phyloP scores from a whole-genome alignment of 225 moss, liverwort and hornwort species.

The Polytrichum commune region DNA sequence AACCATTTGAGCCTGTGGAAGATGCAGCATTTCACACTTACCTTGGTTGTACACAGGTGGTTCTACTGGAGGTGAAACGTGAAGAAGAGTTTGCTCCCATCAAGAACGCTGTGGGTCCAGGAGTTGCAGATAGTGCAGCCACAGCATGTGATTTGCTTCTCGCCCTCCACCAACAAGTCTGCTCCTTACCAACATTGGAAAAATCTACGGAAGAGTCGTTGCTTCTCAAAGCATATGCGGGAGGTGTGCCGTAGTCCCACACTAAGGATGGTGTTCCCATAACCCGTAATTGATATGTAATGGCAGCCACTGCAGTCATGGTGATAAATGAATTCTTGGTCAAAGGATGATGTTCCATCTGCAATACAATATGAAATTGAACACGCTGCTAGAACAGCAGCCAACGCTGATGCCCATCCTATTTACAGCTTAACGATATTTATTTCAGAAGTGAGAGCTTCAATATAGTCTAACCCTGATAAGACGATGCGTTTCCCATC shows the following conservation, averaged over 20 bases:
- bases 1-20: too few relatives aligned
- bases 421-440: too few relatives aligned
- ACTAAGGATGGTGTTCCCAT: neutral
- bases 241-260: conserved; percentile 14
- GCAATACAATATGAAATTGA: too few relatives aligned
- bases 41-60: conserved; percentile 43
- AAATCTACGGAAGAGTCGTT: conserved; percentile 21
- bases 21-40: neutral
- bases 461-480: too few relatives aligned
- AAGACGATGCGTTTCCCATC: too few relatives aligned
- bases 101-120: conserved; percentile 72
- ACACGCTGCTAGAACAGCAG: too few relatives aligned
- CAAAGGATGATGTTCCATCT: too few relatives aligned
- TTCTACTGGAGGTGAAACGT: conserved; percentile 71
- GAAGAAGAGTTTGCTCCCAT: conserved; percentile 95
- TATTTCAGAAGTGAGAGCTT: too few relatives aligned
- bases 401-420: too few relatives aligned
- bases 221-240: conserved; percentile 50
- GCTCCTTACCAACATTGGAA: conserved; percentile 7
- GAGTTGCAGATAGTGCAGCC: conserved; percentile 60
- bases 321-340: too few relatives aligned
- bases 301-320: too few relatives aligned
- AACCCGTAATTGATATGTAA: too few relatives aligned
- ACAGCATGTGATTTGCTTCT: conserved; percentile 67
- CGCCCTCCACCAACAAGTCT: conserved; percentile 41